phyloP scores from a whole-genome alignment of 495 filamentous ascomycete species.

The Penicillium daleae region DNA sequence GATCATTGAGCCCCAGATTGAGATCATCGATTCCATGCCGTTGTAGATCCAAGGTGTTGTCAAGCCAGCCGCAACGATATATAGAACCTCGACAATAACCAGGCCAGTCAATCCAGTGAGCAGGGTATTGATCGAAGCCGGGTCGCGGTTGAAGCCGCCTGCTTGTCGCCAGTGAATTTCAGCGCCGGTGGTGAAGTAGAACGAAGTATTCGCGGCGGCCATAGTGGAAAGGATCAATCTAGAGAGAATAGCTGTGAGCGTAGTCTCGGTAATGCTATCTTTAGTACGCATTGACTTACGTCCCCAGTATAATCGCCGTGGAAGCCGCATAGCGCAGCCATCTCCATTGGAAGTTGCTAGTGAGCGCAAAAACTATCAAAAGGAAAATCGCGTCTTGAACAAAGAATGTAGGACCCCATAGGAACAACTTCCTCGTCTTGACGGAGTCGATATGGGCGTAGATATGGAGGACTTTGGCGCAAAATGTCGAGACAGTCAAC shows the following conservation, averaged over 20 bases:
- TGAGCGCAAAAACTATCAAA: constrained; percentile 19
- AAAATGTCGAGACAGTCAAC: constrained; percentile 25
- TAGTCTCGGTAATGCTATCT: neutral
- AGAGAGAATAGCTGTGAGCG: neutral
- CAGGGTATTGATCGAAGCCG: constrained; percentile 40
- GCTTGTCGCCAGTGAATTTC: constrained; percentile 49
- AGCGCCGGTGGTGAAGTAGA: constrained; percentile 41
- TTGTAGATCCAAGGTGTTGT: constrained; percentile 28
- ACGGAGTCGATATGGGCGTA: constrained; percentile 33
- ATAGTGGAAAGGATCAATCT: constrained; percentile 41
- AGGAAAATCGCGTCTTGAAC: constrained; percentile 30
- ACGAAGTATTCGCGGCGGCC: constrained; percentile 42
- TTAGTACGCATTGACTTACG: constrained; percentile 14
- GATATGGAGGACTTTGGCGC: constrained; percentile 35
- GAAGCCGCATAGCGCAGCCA: constrained; percentile 16
- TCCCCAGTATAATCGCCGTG: constrained; percentile 14
- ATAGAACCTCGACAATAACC: constrained; percentile 35
- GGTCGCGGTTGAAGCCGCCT: constrained; percentile 37
- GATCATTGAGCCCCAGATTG: constrained; percentile 27
- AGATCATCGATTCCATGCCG: constrained; percentile 27
- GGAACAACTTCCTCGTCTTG: constrained; percentile 17
- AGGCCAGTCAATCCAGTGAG: constrained; percentile 46
- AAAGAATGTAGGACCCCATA: constrained; percentile 38
- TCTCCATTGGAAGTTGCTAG: constrained; percentile 13
- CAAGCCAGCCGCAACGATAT: constrained; percentile 30